phyloP scores from a whole-genome alignment of 257 asterid genomes.

The Nicotiana knightiana region DNA sequence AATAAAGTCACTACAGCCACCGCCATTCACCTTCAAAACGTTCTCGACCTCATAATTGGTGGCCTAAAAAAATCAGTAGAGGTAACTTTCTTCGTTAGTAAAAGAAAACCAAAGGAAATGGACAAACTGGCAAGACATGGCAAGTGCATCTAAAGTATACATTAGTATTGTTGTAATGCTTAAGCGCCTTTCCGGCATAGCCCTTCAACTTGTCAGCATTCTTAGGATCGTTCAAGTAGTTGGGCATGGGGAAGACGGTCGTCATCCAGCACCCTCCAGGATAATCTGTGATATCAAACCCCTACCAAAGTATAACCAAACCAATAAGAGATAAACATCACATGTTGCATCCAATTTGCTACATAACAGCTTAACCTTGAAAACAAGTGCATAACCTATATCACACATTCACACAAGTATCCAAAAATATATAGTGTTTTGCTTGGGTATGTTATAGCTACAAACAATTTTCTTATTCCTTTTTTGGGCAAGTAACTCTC shows the following conservation, averaged over 20 bases:
- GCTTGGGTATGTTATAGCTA: not conserved
- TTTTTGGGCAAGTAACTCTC: not conserved
- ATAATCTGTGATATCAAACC: not conserved
- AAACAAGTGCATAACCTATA: not conserved
- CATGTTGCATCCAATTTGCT: not conserved
- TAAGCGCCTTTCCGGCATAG: not conserved
- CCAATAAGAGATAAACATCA: not conserved
- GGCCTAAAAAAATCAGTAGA: not conserved
- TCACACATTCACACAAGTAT: not conserved
- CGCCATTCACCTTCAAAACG: not conserved
- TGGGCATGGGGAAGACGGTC: not conserved
- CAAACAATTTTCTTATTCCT: not conserved
- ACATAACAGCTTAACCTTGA: not conserved
- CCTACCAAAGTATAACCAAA: not conserved
- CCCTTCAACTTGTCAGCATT: not conserved
- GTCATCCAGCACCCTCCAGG: not conserved
- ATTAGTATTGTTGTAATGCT: not conserved
- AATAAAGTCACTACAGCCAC: not conserved
- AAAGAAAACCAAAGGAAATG: not conserved
- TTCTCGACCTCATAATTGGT: not conserved
- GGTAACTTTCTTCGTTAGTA: not conserved
- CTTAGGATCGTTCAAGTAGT: not conserved
- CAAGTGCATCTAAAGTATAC: not conserved
- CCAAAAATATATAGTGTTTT: not conserved
- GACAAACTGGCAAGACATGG: not conserved